Evolutionary conservation across 176 grass and related monocot species (phyloP).

Genomic region (Neostapfia colusana): DNA sequence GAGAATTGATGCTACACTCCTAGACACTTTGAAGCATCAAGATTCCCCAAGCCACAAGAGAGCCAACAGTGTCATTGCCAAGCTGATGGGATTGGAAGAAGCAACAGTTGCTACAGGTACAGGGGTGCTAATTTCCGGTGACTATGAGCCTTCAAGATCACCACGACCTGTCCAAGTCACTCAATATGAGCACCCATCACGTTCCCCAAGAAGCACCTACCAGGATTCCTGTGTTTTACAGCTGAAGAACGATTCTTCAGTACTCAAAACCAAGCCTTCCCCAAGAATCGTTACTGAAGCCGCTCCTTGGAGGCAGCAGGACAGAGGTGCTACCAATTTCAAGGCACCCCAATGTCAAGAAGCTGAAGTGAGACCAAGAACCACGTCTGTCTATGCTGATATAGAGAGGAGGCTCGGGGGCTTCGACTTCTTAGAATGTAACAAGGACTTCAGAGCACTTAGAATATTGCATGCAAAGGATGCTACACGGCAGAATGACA

Average conservation of each 20-base stretch:
- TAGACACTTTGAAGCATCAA: slow-evolving; percentile 48
- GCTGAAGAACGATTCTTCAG: slow-evolving; percentile 40
- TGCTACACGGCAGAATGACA: slow-evolving; percentile 40
- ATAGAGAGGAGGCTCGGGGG: slow-evolving; percentile 65
- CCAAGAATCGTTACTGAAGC: slow-evolving; percentile 60
- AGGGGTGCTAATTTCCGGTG: slow-evolving; percentile 29
- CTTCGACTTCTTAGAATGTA: slow-evolving; percentile 52
- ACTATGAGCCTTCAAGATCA: slow-evolving; percentile 42
- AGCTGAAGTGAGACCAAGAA: slow-evolving; percentile 45
- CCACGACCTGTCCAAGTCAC: slow-evolving; percentile 22
- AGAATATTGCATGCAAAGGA: slow-evolving; percentile 63
- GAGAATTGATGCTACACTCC: slow-evolving; percentile 49
- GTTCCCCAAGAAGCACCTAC: slow-evolving; percentile 41
- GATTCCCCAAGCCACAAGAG: slow-evolving; percentile 57
- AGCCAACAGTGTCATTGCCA: slow-evolving; percentile 75
- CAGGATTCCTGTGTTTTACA: slow-evolving; percentile 31
- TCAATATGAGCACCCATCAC: slow-evolving; percentile 38
- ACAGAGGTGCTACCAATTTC: slow-evolving; percentile 42
- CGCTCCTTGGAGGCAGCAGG: slow-evolving; percentile 77
- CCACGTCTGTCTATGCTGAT: slow-evolving; percentile 43
- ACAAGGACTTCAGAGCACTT: slow-evolving; percentile 71
- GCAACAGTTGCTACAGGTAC: slow-evolving; percentile 55
- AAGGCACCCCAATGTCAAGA: slow-evolving; percentile 48
- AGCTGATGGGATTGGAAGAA: slow-evolving; percentile 91
- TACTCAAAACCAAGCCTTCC: slow-evolving; percentile 56